Evolutionary conservation across 192 early-diverging fungal species (phyloP), one percentile per base, ranked within the genome.

Genomic region (Geranomyces michiganensis): DNA sequence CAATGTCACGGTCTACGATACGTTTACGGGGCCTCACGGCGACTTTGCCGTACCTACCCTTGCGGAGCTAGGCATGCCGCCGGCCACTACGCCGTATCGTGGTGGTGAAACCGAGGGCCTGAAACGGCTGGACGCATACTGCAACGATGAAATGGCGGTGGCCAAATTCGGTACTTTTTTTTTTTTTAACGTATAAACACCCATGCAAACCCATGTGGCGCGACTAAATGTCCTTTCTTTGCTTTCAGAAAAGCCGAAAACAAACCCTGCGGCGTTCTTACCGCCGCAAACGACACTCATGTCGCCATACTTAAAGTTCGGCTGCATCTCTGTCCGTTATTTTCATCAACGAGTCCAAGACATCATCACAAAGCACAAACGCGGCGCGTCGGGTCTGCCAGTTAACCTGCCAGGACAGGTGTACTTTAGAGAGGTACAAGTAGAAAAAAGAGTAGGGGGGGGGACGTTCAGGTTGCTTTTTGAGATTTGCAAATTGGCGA

Each of bases 231-330:
- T n/a, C n/a, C n/a, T n/a, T 41, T 41, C 36, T 41, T 10, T 41
- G 36, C 36, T 41, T 41, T 3, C 36, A 41, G 51, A 53, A 17
- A 53, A 53, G 24, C 51, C 51, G 7, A 53, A 53, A 53, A 53
- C 51, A 15, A 24, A 7, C 51, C 51, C 51, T 3, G 24, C 51
- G 7, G n/a, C 19, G 24, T 53, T 53, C 51, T 15, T 26, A 7
- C 51, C 51, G n/a, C 24, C 51, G n/a, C n/a, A n/a, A 53, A 53
- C 51, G n/a, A 53, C 51, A 26, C n/a, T 53, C n/a, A n/a, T 53
- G 51, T 24, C n/a, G n/a, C 51, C 51, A 17, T 53, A 53, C 15
- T 26, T 53, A 7, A 53, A 53, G 24, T 53, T 53, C 51, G 51
- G 51, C n/a, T 53, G 51, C 51, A 7, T 53, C 7, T 53, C 51